Base-by-base conservation (phyloP, 306 rosid species). In the Prunus mira region DNA sequence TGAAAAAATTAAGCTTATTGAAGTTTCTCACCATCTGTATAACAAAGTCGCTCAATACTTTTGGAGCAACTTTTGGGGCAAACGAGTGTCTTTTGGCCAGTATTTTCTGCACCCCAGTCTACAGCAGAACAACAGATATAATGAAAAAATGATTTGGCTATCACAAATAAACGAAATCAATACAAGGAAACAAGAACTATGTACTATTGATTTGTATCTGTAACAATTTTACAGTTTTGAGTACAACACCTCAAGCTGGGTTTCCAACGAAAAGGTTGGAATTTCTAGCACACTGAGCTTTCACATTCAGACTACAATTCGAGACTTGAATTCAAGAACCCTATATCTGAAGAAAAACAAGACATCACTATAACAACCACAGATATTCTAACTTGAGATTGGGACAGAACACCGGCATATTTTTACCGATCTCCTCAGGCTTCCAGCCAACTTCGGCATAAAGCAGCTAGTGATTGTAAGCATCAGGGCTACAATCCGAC, bases 401-500 rank as follows among this genome's bases (percentile, higher is more conserved):
- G 81, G 46, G 51, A 64, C 58, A 76, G 60, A 79, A 63, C 64
- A 74, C 28, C 77, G 65, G 52, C 79, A 76, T 71, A 75, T 46
- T 15, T 61, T 62, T 52, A 72, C 57, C 45, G 82, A 73, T 80
- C 76, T 77, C 45, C 83, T 60, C 12, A 65, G 25, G 30, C 19
- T 60, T 49, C 49, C 79, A 54, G 75, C 66, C 28, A 88, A 51
- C 77, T 86, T 91, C 14, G 85, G 47, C 75, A 78, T 65, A 22
- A 89, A 82, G 70, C 92, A 85, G 86, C 97, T 91, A 66, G 83
- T 38, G 43, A 91, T 60, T 24, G 85, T 77, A 6, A 93, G 82
- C 18, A 81, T 6, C 60, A 91, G 46, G 57, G 97, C 93, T 10
- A 55, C 30, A 62, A 90, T 65, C 9, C 90, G 82, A 28, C 97